Percentiles rank a stretch among this genome's conserved stretches.
Conservation (phyloP, 108 stramenopile species). For the Nannochloropsis oceanica region DNA sequence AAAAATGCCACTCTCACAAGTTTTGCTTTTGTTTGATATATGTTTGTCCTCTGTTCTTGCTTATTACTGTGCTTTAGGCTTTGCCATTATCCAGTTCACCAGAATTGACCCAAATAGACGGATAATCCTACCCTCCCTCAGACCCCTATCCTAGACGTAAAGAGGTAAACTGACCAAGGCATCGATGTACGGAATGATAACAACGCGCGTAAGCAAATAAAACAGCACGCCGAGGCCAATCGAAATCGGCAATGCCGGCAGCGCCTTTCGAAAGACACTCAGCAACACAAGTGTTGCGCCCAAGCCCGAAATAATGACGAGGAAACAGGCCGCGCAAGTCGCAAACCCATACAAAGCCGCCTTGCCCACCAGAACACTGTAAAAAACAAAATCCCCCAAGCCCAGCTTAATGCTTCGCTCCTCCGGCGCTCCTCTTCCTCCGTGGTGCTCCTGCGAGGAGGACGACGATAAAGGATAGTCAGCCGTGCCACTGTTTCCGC, state of each 20-base stretch:
- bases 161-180: conserved; percentile 17
- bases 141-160: conserved; percentile 8
- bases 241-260: conserved; percentile 50
- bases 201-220: conserved; percentile 19
- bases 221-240: conserved; percentile 19
- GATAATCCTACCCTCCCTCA: neutral
- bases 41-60: no score
- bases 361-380: conserved; percentile 75
- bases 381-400: conserved; percentile 89
- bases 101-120: neutral
- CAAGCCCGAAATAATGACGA: conserved; percentile 64
- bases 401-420: conserved; percentile 23
- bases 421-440: neutral
- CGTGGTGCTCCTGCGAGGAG: neutral
- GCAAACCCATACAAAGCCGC: conserved; percentile 76
- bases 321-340: conserved; percentile 63
- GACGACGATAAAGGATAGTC: neutral
- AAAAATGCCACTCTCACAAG: no score
- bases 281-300: conserved; percentile 68
- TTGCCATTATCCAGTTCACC: neutral
- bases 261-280: conserved; percentile 59
- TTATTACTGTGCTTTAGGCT: neutral
- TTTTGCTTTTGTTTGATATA: no score
- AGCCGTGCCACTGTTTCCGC: neutral
- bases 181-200: conserved; percentile 28